A percentile compares a stretch with the other conserved stretches of the same genome.
Evolutionary conservation across 495 filamentous ascomycete species (phyloP).

Genomic region (Aspergillus biplanus): DNA sequence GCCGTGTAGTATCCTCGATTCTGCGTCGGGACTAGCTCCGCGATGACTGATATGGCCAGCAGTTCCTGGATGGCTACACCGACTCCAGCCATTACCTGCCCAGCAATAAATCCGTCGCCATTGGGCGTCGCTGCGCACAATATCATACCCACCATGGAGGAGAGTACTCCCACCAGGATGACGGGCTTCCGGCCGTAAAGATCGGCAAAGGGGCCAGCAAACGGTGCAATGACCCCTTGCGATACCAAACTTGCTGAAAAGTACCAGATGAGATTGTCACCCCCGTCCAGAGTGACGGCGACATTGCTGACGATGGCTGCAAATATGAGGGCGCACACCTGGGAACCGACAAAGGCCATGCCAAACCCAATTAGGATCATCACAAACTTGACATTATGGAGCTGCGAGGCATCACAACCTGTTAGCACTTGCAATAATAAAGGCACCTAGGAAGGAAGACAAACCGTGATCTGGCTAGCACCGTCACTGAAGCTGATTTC

Average conservation of each 20-base stretch:
- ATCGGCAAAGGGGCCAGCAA: constrained; percentile 8
- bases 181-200: constrained; percentile 8
- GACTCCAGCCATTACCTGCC: constrained; percentile 1
- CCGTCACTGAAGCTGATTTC: not conserved
- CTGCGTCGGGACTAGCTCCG: constrained; percentile 8
- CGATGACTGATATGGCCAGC: constrained; percentile 7
- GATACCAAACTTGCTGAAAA: constrained; percentile 1
- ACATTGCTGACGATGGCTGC: constrained; percentile 10
- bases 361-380: constrained; percentile 11
- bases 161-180: not conserved
- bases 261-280: constrained; percentile 9
- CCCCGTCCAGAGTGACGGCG: not conserved
- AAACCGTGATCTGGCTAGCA: constrained; percentile 2
- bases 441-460: not conserved
- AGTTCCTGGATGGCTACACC: constrained; percentile 7
- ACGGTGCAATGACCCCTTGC: not conserved
- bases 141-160: constrained; percentile 11
- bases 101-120: constrained; percentile 6
- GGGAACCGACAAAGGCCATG: constrained; percentile 16
- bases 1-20: constrained; percentile 10
- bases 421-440: not conserved
- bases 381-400: not conserved
- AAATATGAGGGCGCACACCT: constrained; percentile 10
- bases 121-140: constrained; percentile 4
- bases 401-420: not conserved